Conservation (phyloP, 75 land plant species). For the Ceratopteris richardii region DNA sequence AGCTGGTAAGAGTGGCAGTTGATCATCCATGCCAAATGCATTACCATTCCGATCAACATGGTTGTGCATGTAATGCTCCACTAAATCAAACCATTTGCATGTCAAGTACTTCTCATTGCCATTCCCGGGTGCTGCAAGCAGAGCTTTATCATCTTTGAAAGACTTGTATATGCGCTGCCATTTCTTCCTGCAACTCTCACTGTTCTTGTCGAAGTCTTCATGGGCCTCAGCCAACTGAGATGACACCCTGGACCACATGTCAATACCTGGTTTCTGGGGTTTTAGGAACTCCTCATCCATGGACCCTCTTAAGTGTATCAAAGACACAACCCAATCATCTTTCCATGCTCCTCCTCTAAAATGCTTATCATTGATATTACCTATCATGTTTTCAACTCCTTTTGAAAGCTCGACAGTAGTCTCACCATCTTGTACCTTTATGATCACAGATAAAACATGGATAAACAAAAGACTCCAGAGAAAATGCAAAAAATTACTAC, state of each 20-base stretch:
- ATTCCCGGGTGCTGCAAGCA: not conserved
- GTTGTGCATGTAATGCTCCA: slow-evolving; percentile 4
- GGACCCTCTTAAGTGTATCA: not conserved
- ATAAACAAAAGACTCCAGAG: too few relatives aligned
- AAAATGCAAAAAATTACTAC: too few relatives aligned
- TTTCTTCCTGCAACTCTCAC: slow-evolving; percentile 1
- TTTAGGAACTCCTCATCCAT: slow-evolving; percentile 2
- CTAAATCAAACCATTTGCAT: slow-evolving; percentile 4
- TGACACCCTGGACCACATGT: not conserved
- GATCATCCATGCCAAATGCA: not conserved
- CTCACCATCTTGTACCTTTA: too few relatives aligned
- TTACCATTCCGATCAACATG: slow-evolving; percentile 1
- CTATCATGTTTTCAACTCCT: too few relatives aligned
- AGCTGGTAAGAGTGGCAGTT: too few relatives aligned
- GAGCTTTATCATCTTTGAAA: slow-evolving; percentile 1
- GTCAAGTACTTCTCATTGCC: not conserved
- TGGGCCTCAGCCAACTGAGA: slow-evolving; percentile 3
- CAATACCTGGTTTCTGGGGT: not conserved
- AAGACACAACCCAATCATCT: slow-evolving; percentile 1
- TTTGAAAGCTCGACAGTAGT: too few relatives aligned
- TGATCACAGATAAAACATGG: too few relatives aligned
- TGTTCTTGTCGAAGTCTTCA: slow-evolving; percentile 1
- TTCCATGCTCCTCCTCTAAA: not conserved
- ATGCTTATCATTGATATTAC: too few relatives aligned
- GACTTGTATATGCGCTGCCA: slow-evolving; percentile 2